Percentiles rank a stretch among this genome's conserved stretches.
Conservation (phyloP, 164 flowering plant genomes). For the Vitis cinerea region DNA sequence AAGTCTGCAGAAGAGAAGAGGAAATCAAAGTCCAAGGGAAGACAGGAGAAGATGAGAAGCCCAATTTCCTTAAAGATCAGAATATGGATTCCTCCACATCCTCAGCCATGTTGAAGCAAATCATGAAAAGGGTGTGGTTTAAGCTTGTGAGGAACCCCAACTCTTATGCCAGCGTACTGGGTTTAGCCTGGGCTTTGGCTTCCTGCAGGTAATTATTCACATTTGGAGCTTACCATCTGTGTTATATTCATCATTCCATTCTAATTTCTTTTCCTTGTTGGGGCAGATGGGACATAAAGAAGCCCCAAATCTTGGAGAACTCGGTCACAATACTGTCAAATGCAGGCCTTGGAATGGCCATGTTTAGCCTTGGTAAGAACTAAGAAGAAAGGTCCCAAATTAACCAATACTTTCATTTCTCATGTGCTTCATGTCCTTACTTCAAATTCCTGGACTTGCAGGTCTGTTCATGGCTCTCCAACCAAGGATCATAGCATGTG, state of each 20-base stretch:
- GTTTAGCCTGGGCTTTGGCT: constrained; percentile 38
- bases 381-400: too few relatives aligned
- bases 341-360: constrained; percentile 50
- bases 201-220: constrained; percentile 25
- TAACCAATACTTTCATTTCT: too few relatives aligned
- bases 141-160: constrained; percentile 46
- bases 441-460: constrained; percentile 4
- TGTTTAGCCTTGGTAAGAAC: constrained; percentile 43
- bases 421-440: not conserved
- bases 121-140: constrained; percentile 33
- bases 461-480: constrained; percentile 47
- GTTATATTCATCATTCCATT: too few relatives aligned
- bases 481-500: constrained; percentile 46
- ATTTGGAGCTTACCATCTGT: too few relatives aligned
- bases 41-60: too few relatives aligned
- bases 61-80: too few relatives aligned
- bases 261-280: not conserved
- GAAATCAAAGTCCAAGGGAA: too few relatives aligned
- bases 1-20: too few relatives aligned
- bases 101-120: constrained; percentile 17
- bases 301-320: constrained; percentile 32
- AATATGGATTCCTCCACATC: too few relatives aligned
- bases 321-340: constrained; percentile 38
- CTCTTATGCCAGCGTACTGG: constrained; percentile 41
- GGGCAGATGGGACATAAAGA: constrained; percentile 32